Evolutionary conservation across 768 basidiomycete genomes (phyloP).

Genomic region (Russula griseocarnosa): DNA sequence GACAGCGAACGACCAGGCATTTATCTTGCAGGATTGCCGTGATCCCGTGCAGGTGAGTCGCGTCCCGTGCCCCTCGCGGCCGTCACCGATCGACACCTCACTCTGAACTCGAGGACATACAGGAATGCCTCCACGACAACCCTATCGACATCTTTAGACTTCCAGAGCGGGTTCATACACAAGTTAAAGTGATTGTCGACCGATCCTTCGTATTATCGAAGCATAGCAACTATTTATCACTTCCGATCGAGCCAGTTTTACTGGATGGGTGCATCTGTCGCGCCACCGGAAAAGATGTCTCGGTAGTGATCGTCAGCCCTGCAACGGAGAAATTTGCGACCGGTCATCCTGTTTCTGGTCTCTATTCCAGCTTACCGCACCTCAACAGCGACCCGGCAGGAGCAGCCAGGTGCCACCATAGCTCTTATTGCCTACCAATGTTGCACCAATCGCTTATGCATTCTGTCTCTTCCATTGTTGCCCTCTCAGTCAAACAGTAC

Average conservation of each 20-base stretch:
- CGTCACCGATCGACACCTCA: slow-evolving; percentile 73
- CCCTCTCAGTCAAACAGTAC: slow-evolving; percentile 91
- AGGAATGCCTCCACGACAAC: slow-evolving; percentile 81
- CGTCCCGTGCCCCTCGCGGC: slow-evolving; percentile 85
- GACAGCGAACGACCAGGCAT: slow-evolving; percentile 66
- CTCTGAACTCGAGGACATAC: slow-evolving; percentile 66
- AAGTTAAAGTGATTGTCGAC: slow-evolving; percentile 89
- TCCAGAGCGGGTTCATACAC: slow-evolving; percentile 73
- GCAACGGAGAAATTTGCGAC: slow-evolving; percentile 7
- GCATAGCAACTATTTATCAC: slow-evolving; percentile 69
- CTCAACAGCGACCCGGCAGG: slow-evolving; percentile 15
- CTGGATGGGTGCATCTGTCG: slow-evolving; percentile 73
- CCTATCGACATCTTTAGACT: slow-evolving; percentile 91
- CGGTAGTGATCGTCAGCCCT: slow-evolving; percentile 39
- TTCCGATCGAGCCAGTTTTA: slow-evolving; percentile 74
- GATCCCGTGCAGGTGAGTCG: slow-evolving; percentile 82
- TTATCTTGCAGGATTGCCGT: slow-evolving; percentile 73
- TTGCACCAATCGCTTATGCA: slow-evolving; percentile 43
- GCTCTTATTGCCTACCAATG: slow-evolving; percentile 35
- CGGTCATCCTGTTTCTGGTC: background rate
- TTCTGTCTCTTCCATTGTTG: slow-evolving; percentile 72
- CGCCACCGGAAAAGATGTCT: slow-evolving; percentile 60
- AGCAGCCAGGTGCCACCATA: background rate
- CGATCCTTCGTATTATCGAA: slow-evolving; percentile 57
- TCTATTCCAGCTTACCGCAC: background rate